Evolutionary conservation across 345 rosid species (phyloP).

Genomic region (Populus ilicifolia): DNA sequence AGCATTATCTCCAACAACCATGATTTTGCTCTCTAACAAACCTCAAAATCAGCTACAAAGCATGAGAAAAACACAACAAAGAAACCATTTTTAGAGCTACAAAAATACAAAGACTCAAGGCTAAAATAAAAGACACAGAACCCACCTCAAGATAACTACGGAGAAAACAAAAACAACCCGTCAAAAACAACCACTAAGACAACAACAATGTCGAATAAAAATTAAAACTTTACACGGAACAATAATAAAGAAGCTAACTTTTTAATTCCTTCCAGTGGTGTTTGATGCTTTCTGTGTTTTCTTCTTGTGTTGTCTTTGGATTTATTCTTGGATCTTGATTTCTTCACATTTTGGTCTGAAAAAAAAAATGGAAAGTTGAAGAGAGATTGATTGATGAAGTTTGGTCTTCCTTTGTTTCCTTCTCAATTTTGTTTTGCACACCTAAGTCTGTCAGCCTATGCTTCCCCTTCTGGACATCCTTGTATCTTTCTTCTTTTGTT

Average conservation of each 20-base stretch:
- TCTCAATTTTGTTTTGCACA: neutral
- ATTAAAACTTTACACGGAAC: neutral
- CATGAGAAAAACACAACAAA: neutral
- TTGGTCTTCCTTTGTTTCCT: neutral
- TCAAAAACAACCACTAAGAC: neutral
- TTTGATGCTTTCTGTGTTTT: neutral
- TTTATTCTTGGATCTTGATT: neutral
- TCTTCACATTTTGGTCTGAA: neutral
- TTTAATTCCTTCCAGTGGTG: neutral
- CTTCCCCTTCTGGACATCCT: neutral
- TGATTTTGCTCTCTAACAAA: slow-evolving; percentile 29
- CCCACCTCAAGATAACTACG: neutral
- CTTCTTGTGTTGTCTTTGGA: neutral
- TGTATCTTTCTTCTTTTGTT: no score
- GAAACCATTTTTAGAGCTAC: neutral
- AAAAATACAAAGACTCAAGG: neutral
- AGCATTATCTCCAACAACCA: slow-evolving; percentile 94
- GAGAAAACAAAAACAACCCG: neutral
- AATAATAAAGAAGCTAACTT: neutral
- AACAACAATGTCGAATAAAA: neutral
- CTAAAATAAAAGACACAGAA: neutral
- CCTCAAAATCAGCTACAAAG: neutral
- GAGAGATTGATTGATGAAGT: neutral
- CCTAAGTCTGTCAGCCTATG: neutral
- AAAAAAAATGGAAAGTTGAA: neutral